These are phyloP conservation scores for Chaetomiaceae sp. DNA, from an alignment of 2,329 filamentous ascomycete genomes.

Conservation along the genomic window DNA sequence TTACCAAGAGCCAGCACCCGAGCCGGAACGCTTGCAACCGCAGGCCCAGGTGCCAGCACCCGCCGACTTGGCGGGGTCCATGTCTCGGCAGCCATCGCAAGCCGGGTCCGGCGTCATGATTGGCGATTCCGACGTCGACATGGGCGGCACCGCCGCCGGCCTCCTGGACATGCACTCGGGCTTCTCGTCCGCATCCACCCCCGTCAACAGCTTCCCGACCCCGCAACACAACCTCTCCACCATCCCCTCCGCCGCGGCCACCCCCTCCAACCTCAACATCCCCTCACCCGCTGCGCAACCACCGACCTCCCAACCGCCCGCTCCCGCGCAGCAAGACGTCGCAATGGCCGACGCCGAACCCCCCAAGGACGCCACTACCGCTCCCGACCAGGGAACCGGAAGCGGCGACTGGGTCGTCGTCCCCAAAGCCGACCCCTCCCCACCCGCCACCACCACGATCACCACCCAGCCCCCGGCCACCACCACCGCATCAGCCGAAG, in stretches of 20 bases:
- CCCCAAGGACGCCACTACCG: constrained; percentile 33
- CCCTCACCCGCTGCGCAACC: constrained; percentile 40
- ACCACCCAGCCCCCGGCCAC: constrained; percentile 24
- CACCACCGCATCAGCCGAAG: constrained; percentile 17
- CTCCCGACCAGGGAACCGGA: constrained; percentile 46
- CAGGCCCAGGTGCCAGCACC: constrained; percentile 28
- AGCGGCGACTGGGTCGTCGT: constrained; percentile 72
- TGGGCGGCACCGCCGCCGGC: constrained; percentile 59
- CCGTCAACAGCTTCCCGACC: constrained; percentile 55
- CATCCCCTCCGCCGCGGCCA: constrained; percentile 51
- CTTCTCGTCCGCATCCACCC: constrained; percentile 56
- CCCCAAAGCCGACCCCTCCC: constrained; percentile 53
- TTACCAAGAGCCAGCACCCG: constrained; percentile 55
- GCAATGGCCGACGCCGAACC: constrained; percentile 45
- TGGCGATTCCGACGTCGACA: constrained; percentile 59
- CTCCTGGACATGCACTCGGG: constrained; percentile 64
- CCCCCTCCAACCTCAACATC: constrained; percentile 46
- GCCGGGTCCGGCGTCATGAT: constrained; percentile 52
- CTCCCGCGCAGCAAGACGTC: constrained; percentile 32
- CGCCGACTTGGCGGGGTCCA: constrained; percentile 24
- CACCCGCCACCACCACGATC: constrained; percentile 1
- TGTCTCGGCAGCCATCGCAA: constrained; percentile 52
- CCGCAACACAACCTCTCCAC: constrained; percentile 56
- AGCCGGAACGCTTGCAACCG: constrained; percentile 29
- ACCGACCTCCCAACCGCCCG: constrained; percentile 25